Evolutionary conservation across 495 filamentous ascomycete genomes (phyloP), one percentile per base, ranked within the genome.

Genomic region (Xylaria flabelliformis): DNA sequence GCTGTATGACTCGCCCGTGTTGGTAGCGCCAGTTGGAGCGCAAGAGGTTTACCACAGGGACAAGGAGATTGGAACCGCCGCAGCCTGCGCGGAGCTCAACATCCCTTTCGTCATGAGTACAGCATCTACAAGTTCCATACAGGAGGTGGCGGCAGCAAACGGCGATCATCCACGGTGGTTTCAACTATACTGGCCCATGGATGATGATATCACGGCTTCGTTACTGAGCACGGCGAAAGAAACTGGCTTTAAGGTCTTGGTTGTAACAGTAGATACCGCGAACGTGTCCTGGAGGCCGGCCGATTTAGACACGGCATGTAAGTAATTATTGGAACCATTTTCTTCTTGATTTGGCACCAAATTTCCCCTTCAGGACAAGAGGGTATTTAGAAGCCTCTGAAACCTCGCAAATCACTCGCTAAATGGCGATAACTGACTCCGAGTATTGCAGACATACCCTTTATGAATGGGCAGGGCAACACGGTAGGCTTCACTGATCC

Each of bases 111-210:
- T 71, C 15, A 63, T 71, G 61, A 71, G 69, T 50, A 71, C 69
- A 26, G 44, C 59, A 17, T 17, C 69, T 32, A 83, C 84, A 9
- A 72, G 73, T 13, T 79, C 78, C 55, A 83, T 85, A 32, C 85
- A 87, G 62, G 80, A 86, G 19, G 80, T 85, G 1, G 85, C 85
- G 0, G 72, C 70, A 24, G 84, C 81, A 0, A 83, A 78, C 67
- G 82, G 69, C 34, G 19, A 44, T 29, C 39, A 56, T 21, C 70
- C 75, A 26, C 77, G 87, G 66, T 85, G 89, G 88, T 92, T 86
- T 73, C 91, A 93, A 76, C 83, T 93, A 4, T 93, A 93, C 78
- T 92, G 90, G 91, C 89, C 89, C 0, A 51, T 59, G 8, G 85
- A 89, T 75, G 82, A 91, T 62, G 85, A 89, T 4, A 78, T 92